These are phyloP conservation scores for Parachaetomium inaequale DNA, from an alignment of 495 filamentous ascomycete species.

Conservation along the genomic window DNA sequence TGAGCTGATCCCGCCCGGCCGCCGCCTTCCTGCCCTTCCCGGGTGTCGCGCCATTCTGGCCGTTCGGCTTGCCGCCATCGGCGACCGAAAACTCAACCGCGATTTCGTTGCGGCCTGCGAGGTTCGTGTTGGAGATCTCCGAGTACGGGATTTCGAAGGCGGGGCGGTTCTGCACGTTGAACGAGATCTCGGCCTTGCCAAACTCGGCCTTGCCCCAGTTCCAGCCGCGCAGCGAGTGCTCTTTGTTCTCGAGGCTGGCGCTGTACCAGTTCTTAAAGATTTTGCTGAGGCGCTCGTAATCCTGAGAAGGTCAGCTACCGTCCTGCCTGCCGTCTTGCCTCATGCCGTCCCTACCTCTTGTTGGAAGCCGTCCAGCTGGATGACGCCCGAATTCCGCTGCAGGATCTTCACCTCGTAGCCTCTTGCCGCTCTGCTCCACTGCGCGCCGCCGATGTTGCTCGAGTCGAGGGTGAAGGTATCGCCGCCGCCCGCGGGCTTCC, in stretches of 20 bases:
- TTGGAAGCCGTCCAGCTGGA: constrained; percentile 93
- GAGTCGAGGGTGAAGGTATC: constrained; percentile 89
- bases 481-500: constrained; percentile 82
- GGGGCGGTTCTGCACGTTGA: constrained; percentile 95
- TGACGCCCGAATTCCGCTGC: constrained; percentile 74
- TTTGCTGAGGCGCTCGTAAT: constrained; percentile 83
- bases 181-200: constrained; percentile 86
- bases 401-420: constrained; percentile 92
- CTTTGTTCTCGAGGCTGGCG: constrained; percentile 82
- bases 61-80: constrained; percentile 64
- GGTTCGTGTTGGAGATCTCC: constrained; percentile 95
- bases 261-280: constrained; percentile 96
- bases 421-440: constrained; percentile 92
- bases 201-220: constrained; percentile 99
- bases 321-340: not conserved
- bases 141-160: constrained; percentile 97
- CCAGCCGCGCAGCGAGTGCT: constrained; percentile 95
- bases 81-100: constrained; percentile 84
- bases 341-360: constrained; percentile 61
- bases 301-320: constrained; percentile 50
- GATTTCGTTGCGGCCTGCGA: constrained; percentile 97
- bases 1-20: constrained; percentile 84
- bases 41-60: constrained; percentile 70
- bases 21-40: constrained; percentile 83
- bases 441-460: constrained; percentile 74